Evolutionary conservation across 139 green algal genomes (phyloP), one percentile per base, ranked within the genome.

Genomic region (Nannochloris sp.): DNA sequence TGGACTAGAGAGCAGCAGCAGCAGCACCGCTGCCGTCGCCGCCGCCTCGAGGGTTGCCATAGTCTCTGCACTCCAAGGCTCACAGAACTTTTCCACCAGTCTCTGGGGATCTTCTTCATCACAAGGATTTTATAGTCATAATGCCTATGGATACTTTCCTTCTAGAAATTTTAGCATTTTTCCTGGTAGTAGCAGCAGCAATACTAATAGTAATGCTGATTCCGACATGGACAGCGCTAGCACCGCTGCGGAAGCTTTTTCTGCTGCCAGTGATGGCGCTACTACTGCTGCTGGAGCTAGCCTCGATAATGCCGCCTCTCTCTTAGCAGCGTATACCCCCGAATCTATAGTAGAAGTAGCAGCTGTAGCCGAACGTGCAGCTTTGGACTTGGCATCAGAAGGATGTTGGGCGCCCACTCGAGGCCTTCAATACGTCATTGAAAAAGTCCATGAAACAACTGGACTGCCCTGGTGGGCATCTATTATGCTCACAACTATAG

Each of bases 391-490:
- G 0, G 80, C 80, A 0, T 59, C 54, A 10, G 82, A 82, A 10
- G 74, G 76, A 0, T 34, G 46, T 1, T 90, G 83, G 77, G 38
- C 75, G 6, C 65, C 73, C 6, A 87, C 72, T 4, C 64, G 61
- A 1, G 62, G 48, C n/a, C 72, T 91, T 36, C 85, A 91, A 55
- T 48, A 61, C 25, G 62, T 83, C 8, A 58, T 95, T 15, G 37
- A 66, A 14, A 54, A 31, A 19, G 60, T 80, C 3, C 84, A 93
- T 36, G 53, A 75, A 0, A 29, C 24, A 2, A 59, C 73, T 19
- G 87, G 75, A 1, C 39, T 84, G 53, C 72, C 75, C 13, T 93
- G 86, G 86, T 92, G 70, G 35, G 45, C 60, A 32, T 70, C 82
- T 9, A 92, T 93, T 30, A 63, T 68, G 13, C 38, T 67, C 2